Percentiles rank a stretch among this genome's conserved stretches.
phyloP scores from a whole-genome alignment of 1,284 basidiomycete genomes.

The Rhodotorula sp. region DNA sequence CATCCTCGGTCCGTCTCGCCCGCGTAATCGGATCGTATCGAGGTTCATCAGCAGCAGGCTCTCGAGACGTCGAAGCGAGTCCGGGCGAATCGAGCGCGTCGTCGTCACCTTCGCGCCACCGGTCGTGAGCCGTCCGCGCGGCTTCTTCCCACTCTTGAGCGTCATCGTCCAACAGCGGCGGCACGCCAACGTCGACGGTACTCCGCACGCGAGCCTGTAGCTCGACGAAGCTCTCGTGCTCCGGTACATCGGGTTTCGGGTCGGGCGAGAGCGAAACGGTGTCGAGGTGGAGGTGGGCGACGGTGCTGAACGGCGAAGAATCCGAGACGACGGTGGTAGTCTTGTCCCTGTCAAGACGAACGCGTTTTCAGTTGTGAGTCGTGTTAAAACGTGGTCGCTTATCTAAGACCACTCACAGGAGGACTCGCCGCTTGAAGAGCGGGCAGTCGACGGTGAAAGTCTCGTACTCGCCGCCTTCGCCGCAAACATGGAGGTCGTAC shows the following conservation, averaged over 20 bases:
- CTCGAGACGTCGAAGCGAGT: background rate
- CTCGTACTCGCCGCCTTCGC: conserved; percentile 98
- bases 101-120: background rate
- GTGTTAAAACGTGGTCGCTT: too few relatives aligned
- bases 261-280: conserved; percentile 58
- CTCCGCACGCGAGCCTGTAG: background rate
- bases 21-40: background rate
- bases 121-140: background rate
- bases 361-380: too few relatives aligned
- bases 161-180: background rate
- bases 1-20: background rate
- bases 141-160: conserved; percentile 1
- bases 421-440: conserved; percentile 75
- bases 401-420: conserved; percentile 59
- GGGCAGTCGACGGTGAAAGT: conserved; percentile 88
- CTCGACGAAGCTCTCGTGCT: conserved; percentile 15
- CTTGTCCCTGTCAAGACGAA: conserved; percentile 13
- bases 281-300: conserved; percentile 81
- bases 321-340: conserved; percentile 26
- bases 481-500: conserved; percentile 92
- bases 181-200: background rate
- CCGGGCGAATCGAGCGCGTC: background rate
- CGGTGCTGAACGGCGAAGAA: conserved; percentile 53
- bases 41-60: background rate
- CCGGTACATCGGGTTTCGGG: conserved; percentile 30